Percentiles rank a stretch among this genome's conserved stretches.
phyloP scores from a whole-genome alignment of 2,329 filamentous ascomycete species.

The Karstenula rhodostoma region DNA sequence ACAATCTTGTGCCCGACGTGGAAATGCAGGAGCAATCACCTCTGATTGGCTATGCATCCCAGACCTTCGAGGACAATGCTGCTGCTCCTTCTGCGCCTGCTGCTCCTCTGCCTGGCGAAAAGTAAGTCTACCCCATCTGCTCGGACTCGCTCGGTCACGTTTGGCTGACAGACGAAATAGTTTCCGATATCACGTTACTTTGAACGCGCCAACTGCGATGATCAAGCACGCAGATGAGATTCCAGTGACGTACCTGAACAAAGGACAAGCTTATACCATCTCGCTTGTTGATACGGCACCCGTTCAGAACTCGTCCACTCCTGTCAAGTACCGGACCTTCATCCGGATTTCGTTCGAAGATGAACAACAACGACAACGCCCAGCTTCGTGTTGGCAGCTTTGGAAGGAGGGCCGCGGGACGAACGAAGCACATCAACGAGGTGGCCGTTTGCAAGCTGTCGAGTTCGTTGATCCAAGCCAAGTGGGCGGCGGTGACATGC shows the following conservation, averaged over 20 bases:
- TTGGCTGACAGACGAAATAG: conserved; percentile 52
- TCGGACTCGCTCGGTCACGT: not conserved
- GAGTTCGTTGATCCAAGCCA: conserved; percentile 81
- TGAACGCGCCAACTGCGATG: conserved; percentile 97
- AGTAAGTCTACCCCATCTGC: conserved; percentile 48
- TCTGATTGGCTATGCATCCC: conserved; percentile 65
- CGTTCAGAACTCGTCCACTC: conserved; percentile 61
- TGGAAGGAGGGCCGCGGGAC: conserved; percentile 98
- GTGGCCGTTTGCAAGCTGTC: conserved; percentile 90
- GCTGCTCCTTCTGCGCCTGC: conserved; percentile 39
- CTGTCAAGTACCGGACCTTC: conserved; percentile 83
- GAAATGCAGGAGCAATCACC: conserved; percentile 69
- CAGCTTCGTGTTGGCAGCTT: conserved; percentile 83
- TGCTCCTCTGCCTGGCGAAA: conserved; percentile 54
- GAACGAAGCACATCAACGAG: conserved; percentile 92
- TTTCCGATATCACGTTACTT: conserved; percentile 87
- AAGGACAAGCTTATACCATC: conserved; percentile 91
- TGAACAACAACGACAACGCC: conserved; percentile 86
- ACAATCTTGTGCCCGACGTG: conserved; percentile 61
- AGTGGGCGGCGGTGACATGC: conserved; percentile 60
- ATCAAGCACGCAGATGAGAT: conserved; percentile 89
- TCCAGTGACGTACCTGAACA: conserved; percentile 97
- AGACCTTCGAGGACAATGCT: conserved; percentile 58
- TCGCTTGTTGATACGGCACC: conserved; percentile 81
- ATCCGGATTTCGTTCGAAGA: conserved; percentile 98